Conservation (phyloP, 2,329 filamentous ascomycete species). For the Elsinoe fawcettii region DNA sequence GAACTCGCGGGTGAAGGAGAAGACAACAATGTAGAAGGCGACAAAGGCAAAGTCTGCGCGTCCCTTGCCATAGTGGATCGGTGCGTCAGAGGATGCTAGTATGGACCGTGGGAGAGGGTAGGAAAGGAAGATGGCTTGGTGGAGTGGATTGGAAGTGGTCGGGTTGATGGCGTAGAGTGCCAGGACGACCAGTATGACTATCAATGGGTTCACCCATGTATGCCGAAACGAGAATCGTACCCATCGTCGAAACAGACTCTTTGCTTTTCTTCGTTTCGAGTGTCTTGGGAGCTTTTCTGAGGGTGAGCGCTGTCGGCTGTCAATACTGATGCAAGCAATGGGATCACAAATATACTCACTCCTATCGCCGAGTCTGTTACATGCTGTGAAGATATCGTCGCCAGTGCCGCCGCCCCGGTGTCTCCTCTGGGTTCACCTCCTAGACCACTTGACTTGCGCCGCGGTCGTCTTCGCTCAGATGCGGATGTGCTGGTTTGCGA, state of each 20-base stretch:
- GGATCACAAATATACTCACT: constrained; percentile 13
- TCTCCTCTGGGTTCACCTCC: constrained; percentile 47
- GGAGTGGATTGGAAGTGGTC: constrained; percentile 66
- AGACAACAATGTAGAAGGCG: constrained; percentile 76
- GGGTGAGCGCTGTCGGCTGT: constrained; percentile 16
- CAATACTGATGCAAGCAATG: constrained; percentile 16
- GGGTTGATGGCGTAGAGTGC: constrained; percentile 68
- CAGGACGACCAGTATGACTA: constrained; percentile 57
- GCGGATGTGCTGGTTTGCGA: not conserved
- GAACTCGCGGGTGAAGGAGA: constrained; percentile 91
- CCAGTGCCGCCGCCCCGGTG: constrained; percentile 43
- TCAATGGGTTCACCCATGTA: constrained; percentile 60
- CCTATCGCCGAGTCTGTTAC: constrained; percentile 1
- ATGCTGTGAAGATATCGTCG: constrained; percentile 33
- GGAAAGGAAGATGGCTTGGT: constrained; percentile 80
- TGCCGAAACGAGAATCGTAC: constrained; percentile 43
- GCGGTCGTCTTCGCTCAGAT: constrained; percentile 21
- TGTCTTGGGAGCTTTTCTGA: constrained; percentile 25
- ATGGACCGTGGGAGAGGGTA: constrained; percentile 55
- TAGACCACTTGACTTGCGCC: constrained; percentile 42
- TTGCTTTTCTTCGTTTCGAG: constrained; percentile 41
- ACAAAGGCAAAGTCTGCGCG: constrained; percentile 79
- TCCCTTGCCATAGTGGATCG: constrained; percentile 78
- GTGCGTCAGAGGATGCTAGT: constrained; percentile 34
- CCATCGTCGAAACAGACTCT: constrained; percentile 38